phyloP scores from a whole-genome alignment of 306 rosid genomes.

The Ochetophila trinervis region DNA sequence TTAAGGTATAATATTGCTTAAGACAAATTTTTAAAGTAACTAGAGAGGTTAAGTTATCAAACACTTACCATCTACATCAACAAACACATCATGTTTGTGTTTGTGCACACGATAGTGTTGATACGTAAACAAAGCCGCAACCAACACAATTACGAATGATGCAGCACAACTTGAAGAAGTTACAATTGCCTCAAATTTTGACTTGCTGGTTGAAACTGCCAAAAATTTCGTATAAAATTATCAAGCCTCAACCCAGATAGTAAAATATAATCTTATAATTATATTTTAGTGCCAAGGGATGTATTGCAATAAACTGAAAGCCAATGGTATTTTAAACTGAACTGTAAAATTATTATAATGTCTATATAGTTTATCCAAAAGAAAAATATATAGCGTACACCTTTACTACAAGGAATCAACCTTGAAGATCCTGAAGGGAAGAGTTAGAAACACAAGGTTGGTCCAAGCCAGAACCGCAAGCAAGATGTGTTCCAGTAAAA shows the following conservation, averaged over 20 bases:
- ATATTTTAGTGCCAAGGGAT: no score
- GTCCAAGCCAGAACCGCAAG: conserved; percentile 60
- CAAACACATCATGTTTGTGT: conserved; percentile 50
- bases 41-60: not conserved
- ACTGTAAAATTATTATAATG: no score
- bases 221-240: conserved; percentile 12
- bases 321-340: no score
- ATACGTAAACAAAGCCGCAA: conserved; percentile 56
- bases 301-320: no score
- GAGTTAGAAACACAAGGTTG: conserved; percentile 72
- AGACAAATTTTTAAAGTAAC: not conserved
- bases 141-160: conserved; percentile 49
- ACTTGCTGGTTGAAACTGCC: conserved; percentile 58
- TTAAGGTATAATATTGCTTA: no score
- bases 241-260: conserved; percentile 1
- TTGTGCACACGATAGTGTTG: conserved; percentile 34
- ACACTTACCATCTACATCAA: conserved; percentile 74
- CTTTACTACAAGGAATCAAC: conserved; percentile 33
- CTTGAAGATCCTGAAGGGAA: conserved; percentile 55
- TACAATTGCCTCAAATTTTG: conserved; percentile 39
- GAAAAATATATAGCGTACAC: not conserved
- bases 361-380: not conserved
- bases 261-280: conserved; percentile 1
- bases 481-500: conserved; percentile 67
- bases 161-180: conserved; percentile 66